Base-by-base conservation (phyloP, 768 basidiomycete species). In the Suillus brevipes region DNA sequence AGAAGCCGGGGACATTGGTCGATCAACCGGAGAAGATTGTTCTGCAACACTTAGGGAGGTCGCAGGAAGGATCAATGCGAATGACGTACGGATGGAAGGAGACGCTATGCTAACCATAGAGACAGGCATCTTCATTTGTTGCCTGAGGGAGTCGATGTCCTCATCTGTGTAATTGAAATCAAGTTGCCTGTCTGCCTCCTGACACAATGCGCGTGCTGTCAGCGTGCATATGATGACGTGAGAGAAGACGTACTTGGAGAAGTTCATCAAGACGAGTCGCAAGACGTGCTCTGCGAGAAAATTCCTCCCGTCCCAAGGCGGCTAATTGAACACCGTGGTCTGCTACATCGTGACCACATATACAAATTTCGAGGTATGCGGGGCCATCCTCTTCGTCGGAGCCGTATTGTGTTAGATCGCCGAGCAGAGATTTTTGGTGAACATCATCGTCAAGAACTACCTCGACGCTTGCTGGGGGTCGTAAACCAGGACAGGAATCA, bases 181-280 rank as follows among this genome's bases (percentile, higher is more conserved):
- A n/a, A 91, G 81, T 12, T 96, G 80, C 70, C 86, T 86, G 57
- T 87, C 87, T 38, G 82, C 83, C 74, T 92, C 92, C 93, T 97
- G 72, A 59, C 23, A 28, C 57, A 6, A 2, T 25, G 25, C 38
- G 38, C 38, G 40, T 61, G 38, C 14, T 53, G 62, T 66, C 37
- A 59, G 42, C 16, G 43, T 65, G 43, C 18, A 23, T n/a, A 14
- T 45, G 6, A 25, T 47, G 64, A 36, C 23, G 38, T 49, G 34
- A 12, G 23, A n/a, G 34, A 63, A 56, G 71, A 66, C 88, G 68
- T 67, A 92, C 94, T 84, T 94, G 85, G 56, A 95, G 78, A 62
- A 91, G 74, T 75, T 94, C 92, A 72, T 96, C 95, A 61, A 95
- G 83, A 64, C 90, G 85, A 60, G 89, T 85, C 4, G 92, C 94